A percentile compares a stretch with the other conserved stretches of the same genome.
phyloP scores from a whole-genome alignment of 2,329 filamentous ascomycete genomes.

The Microdochium paspali region DNA sequence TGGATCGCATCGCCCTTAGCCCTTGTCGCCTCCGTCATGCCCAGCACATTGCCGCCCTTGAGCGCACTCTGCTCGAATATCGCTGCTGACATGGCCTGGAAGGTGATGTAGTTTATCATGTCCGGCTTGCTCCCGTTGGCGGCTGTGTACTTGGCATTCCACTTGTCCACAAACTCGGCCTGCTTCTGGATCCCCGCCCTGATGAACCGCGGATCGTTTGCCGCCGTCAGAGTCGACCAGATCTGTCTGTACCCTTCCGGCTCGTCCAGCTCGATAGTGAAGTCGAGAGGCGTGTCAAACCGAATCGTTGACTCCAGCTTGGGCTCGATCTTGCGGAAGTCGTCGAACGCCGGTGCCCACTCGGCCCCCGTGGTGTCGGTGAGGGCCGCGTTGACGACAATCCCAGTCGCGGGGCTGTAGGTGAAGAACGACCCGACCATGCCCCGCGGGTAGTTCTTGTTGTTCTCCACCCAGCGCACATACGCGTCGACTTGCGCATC shows the following conservation, averaged over 20 bases:
- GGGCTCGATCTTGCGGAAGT: background rate
- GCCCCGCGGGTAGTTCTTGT: conserved; percentile 4
- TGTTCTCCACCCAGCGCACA: conserved; percentile 6
- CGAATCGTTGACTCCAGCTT: background rate
- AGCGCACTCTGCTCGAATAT: conserved; percentile 17
- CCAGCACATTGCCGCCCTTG: conserved; percentile 26
- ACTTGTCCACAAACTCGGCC: conserved; percentile 20
- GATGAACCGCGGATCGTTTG: conserved; percentile 15
- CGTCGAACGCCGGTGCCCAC: background rate
- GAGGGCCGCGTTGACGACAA: background rate
- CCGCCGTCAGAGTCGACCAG: background rate
- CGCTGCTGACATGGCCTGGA: conserved; percentile 24
- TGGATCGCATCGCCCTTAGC: conserved; percentile 16
- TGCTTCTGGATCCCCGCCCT: conserved; percentile 25
- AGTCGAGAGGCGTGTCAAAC: background rate
- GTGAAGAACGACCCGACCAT: conserved; percentile 3
- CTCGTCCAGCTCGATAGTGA: background rate
- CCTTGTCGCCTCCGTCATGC: conserved; percentile 9
- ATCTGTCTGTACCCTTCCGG: background rate
- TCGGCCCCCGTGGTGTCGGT: background rate
- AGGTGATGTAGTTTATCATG: conserved; percentile 17
- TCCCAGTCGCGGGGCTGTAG: background rate
- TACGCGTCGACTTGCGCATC: conserved; percentile 6
- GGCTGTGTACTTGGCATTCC: conserved; percentile 14
- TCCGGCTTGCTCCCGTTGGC: conserved; percentile 8